These are phyloP conservation scores for Xylariaceae sp. DNA, from an alignment of 2,329 filamentous ascomycete genomes.

Conservation along the genomic window DNA sequence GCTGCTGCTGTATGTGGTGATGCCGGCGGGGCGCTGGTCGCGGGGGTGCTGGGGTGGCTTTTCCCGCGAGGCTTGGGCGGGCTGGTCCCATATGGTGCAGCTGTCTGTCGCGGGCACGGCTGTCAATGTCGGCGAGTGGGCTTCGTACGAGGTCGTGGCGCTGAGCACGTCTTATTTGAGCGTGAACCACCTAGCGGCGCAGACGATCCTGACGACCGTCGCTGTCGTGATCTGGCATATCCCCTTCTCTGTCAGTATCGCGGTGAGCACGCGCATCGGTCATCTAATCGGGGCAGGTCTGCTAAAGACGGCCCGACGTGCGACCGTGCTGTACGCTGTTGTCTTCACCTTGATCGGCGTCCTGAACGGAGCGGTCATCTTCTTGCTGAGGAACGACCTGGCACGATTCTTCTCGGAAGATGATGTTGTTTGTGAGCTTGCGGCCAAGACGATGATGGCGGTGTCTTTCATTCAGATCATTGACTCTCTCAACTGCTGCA, in stretches of 20 bases:
- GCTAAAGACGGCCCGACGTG: slow-evolving; percentile 27
- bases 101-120: slow-evolving; percentile 35
- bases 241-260: slow-evolving; percentile 38
- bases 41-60: slow-evolving; percentile 42
- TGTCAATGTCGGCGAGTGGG: slow-evolving; percentile 39
- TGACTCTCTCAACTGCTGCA: slow-evolving; percentile 31
- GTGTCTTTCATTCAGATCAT: slow-evolving; percentile 31
- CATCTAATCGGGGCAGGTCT: slow-evolving; percentile 36
- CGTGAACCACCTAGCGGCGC: slow-evolving; percentile 37
- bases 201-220: slow-evolving; percentile 36
- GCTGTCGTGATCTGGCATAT: slow-evolving; percentile 39
- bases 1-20: slow-evolving; percentile 41
- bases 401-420: slow-evolving; percentile 30
- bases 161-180: slow-evolving; percentile 41
- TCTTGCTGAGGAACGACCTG: slow-evolving; percentile 26
- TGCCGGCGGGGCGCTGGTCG: slow-evolving; percentile 34
- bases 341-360: slow-evolving; percentile 29
- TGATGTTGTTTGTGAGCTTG: slow-evolving; percentile 23
- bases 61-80: slow-evolving; percentile 26
- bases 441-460: slow-evolving; percentile 26
- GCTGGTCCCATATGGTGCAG: slow-evolving; percentile 36
- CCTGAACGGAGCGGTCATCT: slow-evolving; percentile 29
- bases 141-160: slow-evolving; percentile 39
- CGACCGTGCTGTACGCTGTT: slow-evolving; percentile 27
- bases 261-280: slow-evolving; percentile 37